These are phyloP conservation scores for Paecilomyces fulvus DNA, from an alignment of 2,329 filamentous ascomycete species.

Conservation along the genomic window DNA sequence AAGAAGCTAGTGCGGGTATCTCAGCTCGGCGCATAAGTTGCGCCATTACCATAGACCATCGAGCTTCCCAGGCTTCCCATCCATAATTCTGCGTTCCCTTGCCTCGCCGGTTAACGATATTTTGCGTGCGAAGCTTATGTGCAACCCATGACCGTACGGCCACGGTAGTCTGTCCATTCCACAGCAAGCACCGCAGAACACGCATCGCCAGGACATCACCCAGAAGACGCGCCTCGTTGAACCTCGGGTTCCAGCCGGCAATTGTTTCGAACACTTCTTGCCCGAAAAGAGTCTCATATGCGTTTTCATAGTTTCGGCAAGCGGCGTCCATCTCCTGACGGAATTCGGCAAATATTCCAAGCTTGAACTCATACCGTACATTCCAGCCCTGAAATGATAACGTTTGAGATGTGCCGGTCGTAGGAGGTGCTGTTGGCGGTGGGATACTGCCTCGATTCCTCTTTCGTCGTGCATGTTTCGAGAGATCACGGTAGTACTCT, in stretches of 20 bases:
- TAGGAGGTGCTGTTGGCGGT: constrained; percentile 73
- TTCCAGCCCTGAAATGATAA: constrained; percentile 85
- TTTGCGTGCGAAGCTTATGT: constrained; percentile 65
- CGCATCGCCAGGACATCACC: constrained; percentile 75
- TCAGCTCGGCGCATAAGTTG: constrained; percentile 48
- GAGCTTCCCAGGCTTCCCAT: constrained; percentile 87
- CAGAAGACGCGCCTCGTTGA: constrained; percentile 84
- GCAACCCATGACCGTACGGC: constrained; percentile 73
- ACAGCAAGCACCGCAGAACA: constrained; percentile 72
- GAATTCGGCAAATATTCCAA: constrained; percentile 84
- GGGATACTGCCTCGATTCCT: constrained; percentile 69
- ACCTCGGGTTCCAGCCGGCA: constrained; percentile 80
- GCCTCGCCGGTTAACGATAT: constrained; percentile 72
- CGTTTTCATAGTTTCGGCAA: constrained; percentile 74
- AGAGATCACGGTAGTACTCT: constrained; percentile 90
- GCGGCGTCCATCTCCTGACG: constrained; percentile 87
- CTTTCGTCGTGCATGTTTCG: constrained; percentile 86
- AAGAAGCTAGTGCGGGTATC: constrained; percentile 36
- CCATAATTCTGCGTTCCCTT: constrained; percentile 83
- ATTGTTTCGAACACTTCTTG: constrained; percentile 81
- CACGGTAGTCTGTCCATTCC: constrained; percentile 67
- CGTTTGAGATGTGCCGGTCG: constrained; percentile 73
- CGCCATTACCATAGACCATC: constrained; percentile 57
- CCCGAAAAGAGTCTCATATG: constrained; percentile 74
- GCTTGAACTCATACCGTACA: constrained; percentile 89